Evolutionary conservation across 2,329 filamentous ascomycete species (phyloP), one percentile per base, ranked within the genome.

Genomic region (Diaporthe sp.): DNA sequence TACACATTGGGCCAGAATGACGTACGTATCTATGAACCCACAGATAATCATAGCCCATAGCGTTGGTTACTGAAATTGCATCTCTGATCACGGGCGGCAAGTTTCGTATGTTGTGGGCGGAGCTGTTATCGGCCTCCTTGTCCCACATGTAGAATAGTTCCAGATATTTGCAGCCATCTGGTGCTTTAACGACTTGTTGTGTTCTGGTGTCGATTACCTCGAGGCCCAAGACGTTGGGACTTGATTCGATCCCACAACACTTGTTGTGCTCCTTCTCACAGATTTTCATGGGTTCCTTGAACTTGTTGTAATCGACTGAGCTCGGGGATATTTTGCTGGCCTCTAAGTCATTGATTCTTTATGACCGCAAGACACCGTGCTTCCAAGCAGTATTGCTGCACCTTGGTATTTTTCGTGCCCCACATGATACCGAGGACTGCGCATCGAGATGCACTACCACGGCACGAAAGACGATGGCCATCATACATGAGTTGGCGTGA

Each of bases 1-100:
- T 4, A 22, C 30, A 17, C 17, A 30, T 30, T 30, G 25, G 4
- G 13, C 50, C 50, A 32, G 3, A 13, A 19, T 30, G 22, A 51
- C 63, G 35, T 25, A 68, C 65, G 25, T 69, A 69, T 69, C 47
- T 37, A 25, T 69, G 47, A 1, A 69, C 65, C 65, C 65, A 69
- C 4, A 69, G 30, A 15, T 69, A 69, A 7, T 25, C 25, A 5
- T 35, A 69, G 17, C 44, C 65, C 47, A 69, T 50, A 6, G 44
- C 4, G 13, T 69, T 53, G 7, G 65, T 69, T 8, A 69, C 65
- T 37, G 47, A 25, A 7, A 69, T 50, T 10, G 42, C 50, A 37
- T 69, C 65, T 37, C 53, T 35, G 4, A 69, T 25, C 9, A 53
- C 65, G 30, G n/a, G 9, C n/a, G 65, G 65, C 22, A 2, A 39